phyloP scores from a whole-genome alignment of 2,329 filamentous ascomycete genomes.

The Scytalidium sp. region DNA sequence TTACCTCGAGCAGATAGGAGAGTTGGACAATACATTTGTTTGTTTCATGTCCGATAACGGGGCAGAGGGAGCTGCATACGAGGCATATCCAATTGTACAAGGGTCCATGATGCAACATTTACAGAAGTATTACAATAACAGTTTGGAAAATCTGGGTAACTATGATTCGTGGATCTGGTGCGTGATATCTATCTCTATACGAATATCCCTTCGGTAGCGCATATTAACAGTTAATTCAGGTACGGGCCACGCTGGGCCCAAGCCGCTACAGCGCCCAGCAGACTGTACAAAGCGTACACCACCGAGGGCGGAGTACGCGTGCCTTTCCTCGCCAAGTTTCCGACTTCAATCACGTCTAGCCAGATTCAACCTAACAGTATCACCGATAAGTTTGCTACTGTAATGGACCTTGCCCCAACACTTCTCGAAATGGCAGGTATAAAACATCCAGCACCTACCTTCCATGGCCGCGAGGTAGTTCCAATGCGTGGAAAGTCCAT shows the following conservation, averaged over 20 bases:
- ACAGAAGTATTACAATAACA: conserved; percentile 49
- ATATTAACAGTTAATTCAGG: too few species aligned
- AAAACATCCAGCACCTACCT: conserved; percentile 25
- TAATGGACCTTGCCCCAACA: conserved; percentile 36
- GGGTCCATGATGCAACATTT: conserved; percentile 51
- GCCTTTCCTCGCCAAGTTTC: conserved; percentile 32
- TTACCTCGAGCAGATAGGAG: conserved; percentile 51
- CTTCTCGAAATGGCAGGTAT: conserved; percentile 32
- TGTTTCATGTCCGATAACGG: conserved; percentile 63
- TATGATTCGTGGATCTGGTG: conserved; percentile 49
- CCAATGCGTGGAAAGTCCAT: conserved; percentile 36
- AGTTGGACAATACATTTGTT: conserved; percentile 61
- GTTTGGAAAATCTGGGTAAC: conserved; percentile 52
- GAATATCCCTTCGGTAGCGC: too few species aligned
- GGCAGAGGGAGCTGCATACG: conserved; percentile 55
- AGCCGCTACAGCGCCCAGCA: conserved; percentile 40
- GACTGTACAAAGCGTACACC: conserved; percentile 40
- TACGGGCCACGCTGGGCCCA: conserved; percentile 34
- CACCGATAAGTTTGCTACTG: conserved; percentile 30
- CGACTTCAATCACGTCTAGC: conserved; percentile 22
- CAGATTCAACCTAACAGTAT: conserved; percentile 27
- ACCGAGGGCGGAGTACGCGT: conserved; percentile 36
- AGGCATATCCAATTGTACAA: conserved; percentile 54
- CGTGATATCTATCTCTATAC: too few species aligned
- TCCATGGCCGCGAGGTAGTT: conserved; percentile 26